Evolutionary conservation across 31 red algal genomes (phyloP), one percentile per base, ranked within the genome.

Genomic region (Odonthalia washingtoniensis): DNA sequence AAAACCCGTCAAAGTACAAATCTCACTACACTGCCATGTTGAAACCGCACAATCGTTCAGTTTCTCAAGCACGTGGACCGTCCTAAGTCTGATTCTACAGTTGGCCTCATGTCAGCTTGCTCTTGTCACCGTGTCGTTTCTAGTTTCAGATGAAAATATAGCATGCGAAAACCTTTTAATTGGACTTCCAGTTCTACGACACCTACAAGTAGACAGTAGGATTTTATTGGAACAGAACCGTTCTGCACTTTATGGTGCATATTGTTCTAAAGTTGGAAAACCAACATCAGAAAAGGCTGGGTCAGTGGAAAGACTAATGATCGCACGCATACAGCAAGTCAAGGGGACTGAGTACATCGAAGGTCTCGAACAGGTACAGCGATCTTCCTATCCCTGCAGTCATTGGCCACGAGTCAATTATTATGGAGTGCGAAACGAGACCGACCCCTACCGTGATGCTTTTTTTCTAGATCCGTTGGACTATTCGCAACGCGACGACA

Each of bases 111-210:
- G 83, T 40, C 63, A 53, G 21, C 2, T 86, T 3, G 83, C 83
- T 6, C 83, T 86, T 46, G 43, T 40, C 24, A 86, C 70, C 61
- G 1, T 86, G 5, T 53, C 27, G 42, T 77, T 76, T 53, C 21
- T 87, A 6, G 60, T 87, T 1, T 41, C 84, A 17, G 73, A 78
- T 46, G 73, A 78, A 27, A 57, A n/a, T 16, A 4, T 87, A 0
- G 46, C 84, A n/a, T 87, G 84, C 65, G 84, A 87, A 36, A 37
- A 87, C 38, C 27, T 87, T 38, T 57, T 87, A 36, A 87, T 87
- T 40, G 72, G 84, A 38, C 72, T 27, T 42, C 84, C 84, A 27
- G 73, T 87, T 5, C 39, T 87, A 2, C 73, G 1, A 4, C 70
- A 87, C 43, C 0, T 87, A 1, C 84, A 31, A 21, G 40, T 70